phyloP scores from a whole-genome alignment of 2,329 filamentous ascomycete species.

The Ascochyta koolunga region DNA sequence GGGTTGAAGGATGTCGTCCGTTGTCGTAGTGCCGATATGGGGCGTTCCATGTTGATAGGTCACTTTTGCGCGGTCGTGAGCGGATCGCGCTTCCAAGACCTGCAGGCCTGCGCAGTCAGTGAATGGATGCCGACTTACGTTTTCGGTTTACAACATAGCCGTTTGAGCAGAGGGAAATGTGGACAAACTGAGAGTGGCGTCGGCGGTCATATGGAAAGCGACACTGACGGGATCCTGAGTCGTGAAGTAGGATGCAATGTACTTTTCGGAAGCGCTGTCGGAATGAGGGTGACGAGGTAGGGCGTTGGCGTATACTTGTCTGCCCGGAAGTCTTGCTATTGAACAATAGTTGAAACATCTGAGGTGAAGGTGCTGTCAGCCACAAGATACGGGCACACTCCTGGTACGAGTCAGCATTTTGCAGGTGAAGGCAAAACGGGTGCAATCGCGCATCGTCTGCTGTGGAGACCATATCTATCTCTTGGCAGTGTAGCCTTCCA shows the following conservation, averaged over 20 bases:
- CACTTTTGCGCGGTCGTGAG: neutral
- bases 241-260: neutral
- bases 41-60: slow-evolving; percentile 4
- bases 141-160: neutral
- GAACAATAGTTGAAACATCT: neutral
- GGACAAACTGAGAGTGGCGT: neutral
- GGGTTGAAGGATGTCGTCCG: slow-evolving; percentile 17
- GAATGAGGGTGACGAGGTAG: neutral
- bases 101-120: neutral
- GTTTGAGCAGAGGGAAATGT: neutral
- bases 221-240: neutral
- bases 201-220: no score
- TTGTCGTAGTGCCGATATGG: neutral
- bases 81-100: neutral
- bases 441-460: neutral
- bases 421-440: slow-evolving; percentile 20
- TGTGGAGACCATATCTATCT: neutral
- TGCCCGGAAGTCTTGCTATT: neutral
- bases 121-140: neutral
- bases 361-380: slow-evolving; percentile 19
- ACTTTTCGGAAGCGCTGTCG: neutral
- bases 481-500: neutral
- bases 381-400: neutral
- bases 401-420: neutral
- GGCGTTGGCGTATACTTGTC: neutral